A percentile compares a stretch with the other conserved stretches of the same genome.
These are phyloP conservation scores for Lagenidium sp. DNA, from an alignment of 352 stramenopile species.

Conservation along the genomic window DNA sequence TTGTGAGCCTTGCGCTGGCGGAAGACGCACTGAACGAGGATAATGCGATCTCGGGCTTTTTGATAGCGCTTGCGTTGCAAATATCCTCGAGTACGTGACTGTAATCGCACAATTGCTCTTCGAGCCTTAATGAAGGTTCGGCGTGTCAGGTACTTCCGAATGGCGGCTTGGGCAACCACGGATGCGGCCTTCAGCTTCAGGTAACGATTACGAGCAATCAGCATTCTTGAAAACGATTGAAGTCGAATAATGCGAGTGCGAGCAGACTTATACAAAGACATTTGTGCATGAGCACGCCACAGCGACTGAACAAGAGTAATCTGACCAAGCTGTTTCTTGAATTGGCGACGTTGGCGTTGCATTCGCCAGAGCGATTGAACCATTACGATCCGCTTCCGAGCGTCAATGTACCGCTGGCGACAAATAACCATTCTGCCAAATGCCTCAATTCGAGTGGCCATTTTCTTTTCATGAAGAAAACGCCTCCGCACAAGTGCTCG, in stretches of 20 bases:
- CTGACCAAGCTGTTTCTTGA: slow-evolving; percentile 30
- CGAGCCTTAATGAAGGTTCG: slow-evolving; percentile 53
- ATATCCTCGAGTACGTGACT: slow-evolving; percentile 54
- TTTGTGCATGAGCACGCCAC: slow-evolving; percentile 61
- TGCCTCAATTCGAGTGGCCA: slow-evolving; percentile 78
- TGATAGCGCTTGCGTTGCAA: slow-evolving; percentile 60
- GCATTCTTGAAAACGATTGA: slow-evolving; percentile 61
- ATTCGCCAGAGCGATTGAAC: slow-evolving; percentile 78
- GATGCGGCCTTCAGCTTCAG: slow-evolving; percentile 37
- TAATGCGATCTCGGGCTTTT: slow-evolving; percentile 25
- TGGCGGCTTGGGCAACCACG: slow-evolving; percentile 54
- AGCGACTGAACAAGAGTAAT: slow-evolving; percentile 73
- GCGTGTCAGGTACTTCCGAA: slow-evolving; percentile 62
- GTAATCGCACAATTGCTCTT: slow-evolving; percentile 52
- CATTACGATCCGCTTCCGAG: slow-evolving; percentile 60
- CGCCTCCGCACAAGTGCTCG: slow-evolving; percentile 65
- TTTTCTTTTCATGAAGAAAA: slow-evolving; percentile 79
- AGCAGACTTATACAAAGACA: slow-evolving; percentile 41
- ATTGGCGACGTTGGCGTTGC: slow-evolving; percentile 48
- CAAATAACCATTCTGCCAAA: slow-evolving; percentile 81
- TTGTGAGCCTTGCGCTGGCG: slow-evolving; percentile 50
- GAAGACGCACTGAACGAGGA: slow-evolving; percentile 71
- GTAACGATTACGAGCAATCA: slow-evolving; percentile 40
- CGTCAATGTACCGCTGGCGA: slow-evolving; percentile 46
- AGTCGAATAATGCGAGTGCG: slow-evolving; percentile 53